Conservation (phyloP, 306 rosid species). For the Abrus pulchellus region DNA sequence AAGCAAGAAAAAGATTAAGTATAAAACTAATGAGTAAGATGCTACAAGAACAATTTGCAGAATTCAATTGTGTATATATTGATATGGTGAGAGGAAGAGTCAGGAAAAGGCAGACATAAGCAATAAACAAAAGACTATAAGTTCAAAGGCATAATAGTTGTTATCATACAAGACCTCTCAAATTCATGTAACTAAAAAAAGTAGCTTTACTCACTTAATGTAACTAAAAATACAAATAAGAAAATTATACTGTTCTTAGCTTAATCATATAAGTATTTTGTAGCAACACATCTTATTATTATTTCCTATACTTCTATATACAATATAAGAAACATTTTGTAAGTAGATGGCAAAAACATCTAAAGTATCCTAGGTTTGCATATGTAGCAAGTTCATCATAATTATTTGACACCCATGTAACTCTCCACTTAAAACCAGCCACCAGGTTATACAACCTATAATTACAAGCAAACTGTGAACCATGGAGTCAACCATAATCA, state of each 20-base stretch:
- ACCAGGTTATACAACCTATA: too few relatives aligned
- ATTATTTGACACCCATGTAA: too few relatives aligned
- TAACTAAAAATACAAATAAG: neutral
- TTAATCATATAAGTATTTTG: conserved; percentile 4
- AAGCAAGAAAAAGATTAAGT: too few relatives aligned
- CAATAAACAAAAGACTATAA: conserved; percentile 39
- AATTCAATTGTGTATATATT: neutral
- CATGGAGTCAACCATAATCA: too few relatives aligned
- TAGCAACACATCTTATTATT: neutral
- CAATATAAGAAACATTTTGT: neutral
- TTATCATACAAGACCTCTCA: conserved; percentile 33
- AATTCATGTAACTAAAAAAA: conserved; percentile 64
- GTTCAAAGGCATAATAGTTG: conserved; percentile 30
- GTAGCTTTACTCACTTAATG: neutral
- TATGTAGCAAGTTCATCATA: too few relatives aligned
- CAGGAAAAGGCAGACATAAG: conserved; percentile 16
- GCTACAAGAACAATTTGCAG: neutral
- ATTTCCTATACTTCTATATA: neutral
- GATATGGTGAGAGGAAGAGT: too few relatives aligned
- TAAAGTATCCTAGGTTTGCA: too few relatives aligned
- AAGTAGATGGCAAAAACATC: too few relatives aligned
- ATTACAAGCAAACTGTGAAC: too few relatives aligned
- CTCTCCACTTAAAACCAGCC: too few relatives aligned
- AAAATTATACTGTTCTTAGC: conserved; percentile 18
- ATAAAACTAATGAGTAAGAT: neutral